A percentile compares a stretch with the other conserved stretches of the same genome.
Conservation (phyloP, 306 rosid genomes). For the Rosa lucieae region DNA sequence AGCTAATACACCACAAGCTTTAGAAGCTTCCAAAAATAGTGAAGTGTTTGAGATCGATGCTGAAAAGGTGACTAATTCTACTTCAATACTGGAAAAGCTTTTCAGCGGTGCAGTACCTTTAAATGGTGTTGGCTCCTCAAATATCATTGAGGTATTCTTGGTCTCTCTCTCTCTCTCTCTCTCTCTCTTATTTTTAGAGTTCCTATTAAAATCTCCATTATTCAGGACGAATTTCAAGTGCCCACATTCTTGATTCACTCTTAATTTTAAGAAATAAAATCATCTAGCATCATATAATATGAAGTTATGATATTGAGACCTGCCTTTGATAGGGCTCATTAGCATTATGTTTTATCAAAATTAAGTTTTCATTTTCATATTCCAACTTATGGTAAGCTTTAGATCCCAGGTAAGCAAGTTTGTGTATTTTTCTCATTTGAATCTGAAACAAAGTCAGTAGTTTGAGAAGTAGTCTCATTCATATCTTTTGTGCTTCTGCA, state of each 20-base stretch:
- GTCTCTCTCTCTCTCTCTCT: not conserved
- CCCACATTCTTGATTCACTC: not conserved
- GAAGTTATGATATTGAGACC: not conserved
- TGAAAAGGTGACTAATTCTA: conserved; percentile 50
- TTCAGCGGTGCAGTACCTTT: conserved; percentile 55
- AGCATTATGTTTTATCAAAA: not conserved
- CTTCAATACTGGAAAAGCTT: conserved; percentile 72
- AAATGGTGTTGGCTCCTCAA: conserved; percentile 45
- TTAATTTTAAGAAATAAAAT: not conserved
- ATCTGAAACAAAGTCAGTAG: not conserved
- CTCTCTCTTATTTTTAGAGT: not conserved
- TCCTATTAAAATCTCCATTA: not conserved
- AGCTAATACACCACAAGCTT: conserved; percentile 46
- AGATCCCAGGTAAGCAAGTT: not conserved
- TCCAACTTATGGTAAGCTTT: not conserved
- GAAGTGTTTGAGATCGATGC: conserved; percentile 45
- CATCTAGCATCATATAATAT: not conserved
- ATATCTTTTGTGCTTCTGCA: conserved; percentile 27
- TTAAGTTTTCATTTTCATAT: too few relatives aligned
- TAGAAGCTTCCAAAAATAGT: conserved; percentile 56
- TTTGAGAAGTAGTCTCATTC: conserved; percentile 22
- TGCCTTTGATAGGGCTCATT: not conserved
- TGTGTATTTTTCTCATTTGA: not conserved
- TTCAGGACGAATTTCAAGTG: not conserved
- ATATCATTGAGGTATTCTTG: conserved; percentile 57